Evolutionary conservation across 2,329 filamentous ascomycete genomes (phyloP).

Genomic region (Cytospora piceae): DNA sequence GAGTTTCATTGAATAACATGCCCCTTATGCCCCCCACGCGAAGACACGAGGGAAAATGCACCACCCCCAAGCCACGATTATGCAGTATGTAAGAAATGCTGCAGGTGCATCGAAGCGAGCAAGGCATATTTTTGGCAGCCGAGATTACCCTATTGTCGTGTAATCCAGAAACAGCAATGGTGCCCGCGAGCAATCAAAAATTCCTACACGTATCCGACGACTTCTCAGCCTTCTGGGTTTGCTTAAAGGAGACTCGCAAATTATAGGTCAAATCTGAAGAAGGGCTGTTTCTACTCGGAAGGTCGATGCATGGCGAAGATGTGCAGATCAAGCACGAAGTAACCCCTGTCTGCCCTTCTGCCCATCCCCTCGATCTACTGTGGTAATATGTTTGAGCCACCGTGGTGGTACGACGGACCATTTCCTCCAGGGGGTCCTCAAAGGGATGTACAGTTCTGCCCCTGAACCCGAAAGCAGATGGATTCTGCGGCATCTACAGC

Average conservation of each 20-base stretch:
- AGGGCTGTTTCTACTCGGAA: background rate
- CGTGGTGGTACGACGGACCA: too few relatives aligned
- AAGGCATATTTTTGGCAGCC: background rate
- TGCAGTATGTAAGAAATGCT: background rate
- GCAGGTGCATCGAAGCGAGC: background rate
- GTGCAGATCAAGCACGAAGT: background rate
- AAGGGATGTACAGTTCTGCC: background rate
- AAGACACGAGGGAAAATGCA: background rate
- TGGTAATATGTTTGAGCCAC: background rate
- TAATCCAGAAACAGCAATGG: background rate
- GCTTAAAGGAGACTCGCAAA: background rate
- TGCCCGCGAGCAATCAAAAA: background rate
- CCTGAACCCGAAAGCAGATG: background rate
- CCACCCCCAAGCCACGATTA: background rate
- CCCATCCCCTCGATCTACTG: background rate
- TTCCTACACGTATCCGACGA: background rate
- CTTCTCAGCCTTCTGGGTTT: background rate
- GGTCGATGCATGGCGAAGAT: background rate
- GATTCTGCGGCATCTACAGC: background rate
- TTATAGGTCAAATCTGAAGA: background rate
- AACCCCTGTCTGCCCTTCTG: background rate
- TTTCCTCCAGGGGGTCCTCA: background rate
- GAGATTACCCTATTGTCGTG: background rate
- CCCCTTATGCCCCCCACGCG: background rate
- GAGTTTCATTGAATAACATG: background rate